Conservation (phyloP, 371 early-diverging fungal genomes). For the Phascolomyces articulosus region DNA sequence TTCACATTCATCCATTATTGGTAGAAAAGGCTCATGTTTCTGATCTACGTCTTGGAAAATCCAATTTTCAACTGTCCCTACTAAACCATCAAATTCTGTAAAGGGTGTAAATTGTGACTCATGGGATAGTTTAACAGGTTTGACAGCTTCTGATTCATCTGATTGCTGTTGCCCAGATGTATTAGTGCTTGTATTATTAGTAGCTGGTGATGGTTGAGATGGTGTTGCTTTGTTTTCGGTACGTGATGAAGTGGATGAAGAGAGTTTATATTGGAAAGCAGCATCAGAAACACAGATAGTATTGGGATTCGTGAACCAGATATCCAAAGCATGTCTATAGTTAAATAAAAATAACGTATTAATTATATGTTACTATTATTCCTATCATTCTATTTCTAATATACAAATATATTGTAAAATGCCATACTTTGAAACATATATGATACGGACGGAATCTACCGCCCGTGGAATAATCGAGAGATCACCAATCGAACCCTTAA, state of each 20-base stretch:
- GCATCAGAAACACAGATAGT: slow-evolving; percentile 46
- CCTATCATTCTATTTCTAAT: neutral
- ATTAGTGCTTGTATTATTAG: too few species aligned
- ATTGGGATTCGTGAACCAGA: slow-evolving; percentile 36
- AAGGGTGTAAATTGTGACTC: slow-evolving; percentile 40
- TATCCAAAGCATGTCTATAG: slow-evolving; percentile 41
- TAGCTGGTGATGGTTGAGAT: slow-evolving; percentile 1
- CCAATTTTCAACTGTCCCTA: slow-evolving; percentile 37
- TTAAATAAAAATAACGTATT: too few species aligned
- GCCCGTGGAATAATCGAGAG: slow-evolving; percentile 60
- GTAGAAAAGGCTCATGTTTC: neutral
- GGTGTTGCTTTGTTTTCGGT: slow-evolving; percentile 14
- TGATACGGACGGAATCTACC: slow-evolving; percentile 55
- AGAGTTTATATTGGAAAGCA: slow-evolving; percentile 35
- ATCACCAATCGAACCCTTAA: slow-evolving; percentile 37
- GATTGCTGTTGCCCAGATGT: neutral
- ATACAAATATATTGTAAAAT: too few species aligned
- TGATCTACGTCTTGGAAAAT: slow-evolving; percentile 24
- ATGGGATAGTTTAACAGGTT: slow-evolving; percentile 39
- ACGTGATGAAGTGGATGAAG: slow-evolving; percentile 21
- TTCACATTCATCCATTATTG: slow-evolving; percentile 22
- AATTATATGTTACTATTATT: too few species aligned
- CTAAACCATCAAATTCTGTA: slow-evolving; percentile 29
- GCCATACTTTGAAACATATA: slow-evolving; percentile 55
- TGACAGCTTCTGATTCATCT: slow-evolving; percentile 2